phyloP scores from a whole-genome alignment of 768 basidiomycete genomes.

The Trametes meyenii region DNA sequence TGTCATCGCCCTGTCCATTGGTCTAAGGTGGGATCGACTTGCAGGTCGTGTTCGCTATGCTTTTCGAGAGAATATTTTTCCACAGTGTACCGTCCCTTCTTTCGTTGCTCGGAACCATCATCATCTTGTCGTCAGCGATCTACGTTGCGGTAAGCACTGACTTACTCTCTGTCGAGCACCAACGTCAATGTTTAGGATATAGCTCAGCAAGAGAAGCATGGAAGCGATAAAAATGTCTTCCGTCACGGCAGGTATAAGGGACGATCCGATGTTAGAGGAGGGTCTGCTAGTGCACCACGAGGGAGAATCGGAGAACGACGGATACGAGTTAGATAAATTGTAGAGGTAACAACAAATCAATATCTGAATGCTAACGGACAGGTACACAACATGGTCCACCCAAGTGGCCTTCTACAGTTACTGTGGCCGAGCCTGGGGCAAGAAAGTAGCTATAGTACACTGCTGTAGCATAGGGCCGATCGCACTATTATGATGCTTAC shows the following conservation, averaged over 20 bases:
- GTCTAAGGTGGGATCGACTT: background rate
- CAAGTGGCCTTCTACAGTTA: too few species aligned
- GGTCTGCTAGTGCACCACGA: background rate
- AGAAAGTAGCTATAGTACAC: too few species aligned
- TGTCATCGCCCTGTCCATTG: background rate
- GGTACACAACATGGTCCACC: too few species aligned
- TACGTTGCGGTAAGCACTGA: constrained; percentile 60
- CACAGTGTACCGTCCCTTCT: constrained; percentile 56
- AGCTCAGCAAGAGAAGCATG: background rate
- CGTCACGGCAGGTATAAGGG: background rate
- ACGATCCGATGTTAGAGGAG: background rate
- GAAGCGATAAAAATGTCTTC: background rate
- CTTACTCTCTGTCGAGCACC: background rate
- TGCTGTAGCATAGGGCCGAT: too few species aligned
- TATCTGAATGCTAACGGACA: too few species aligned
- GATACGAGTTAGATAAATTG: too few species aligned
- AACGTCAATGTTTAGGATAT: background rate
- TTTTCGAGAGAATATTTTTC: constrained; percentile 69
- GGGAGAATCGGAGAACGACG: too few species aligned
- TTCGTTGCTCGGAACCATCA: constrained; percentile 61
- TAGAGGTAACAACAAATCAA: too few species aligned
- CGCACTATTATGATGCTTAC: too few species aligned
- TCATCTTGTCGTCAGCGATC: constrained; percentile 67
- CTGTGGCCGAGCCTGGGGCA: too few species aligned
- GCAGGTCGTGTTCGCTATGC: constrained; percentile 65